Conservation (phyloP, 306 rosid genomes). For the Rubus idaeus region DNA sequence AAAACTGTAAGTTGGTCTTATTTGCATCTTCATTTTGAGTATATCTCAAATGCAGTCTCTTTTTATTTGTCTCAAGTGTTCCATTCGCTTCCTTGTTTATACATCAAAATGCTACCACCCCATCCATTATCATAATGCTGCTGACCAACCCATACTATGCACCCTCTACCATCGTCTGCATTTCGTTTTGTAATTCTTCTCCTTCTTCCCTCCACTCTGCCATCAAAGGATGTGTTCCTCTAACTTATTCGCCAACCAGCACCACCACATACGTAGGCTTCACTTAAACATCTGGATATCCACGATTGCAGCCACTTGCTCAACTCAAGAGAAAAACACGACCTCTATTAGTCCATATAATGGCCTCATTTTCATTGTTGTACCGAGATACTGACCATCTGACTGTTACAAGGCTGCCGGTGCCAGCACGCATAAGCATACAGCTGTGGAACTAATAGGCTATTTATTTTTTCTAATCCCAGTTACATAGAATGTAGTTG, state of each 20-base stretch:
- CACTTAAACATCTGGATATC: background rate
- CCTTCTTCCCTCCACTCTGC: background rate
- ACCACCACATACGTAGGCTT: background rate
- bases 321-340: background rate
- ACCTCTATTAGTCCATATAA: background rate
- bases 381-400: background rate
- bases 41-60: background rate
- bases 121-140: background rate
- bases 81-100: too few species aligned
- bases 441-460: too few species aligned
- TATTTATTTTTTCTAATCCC: too few species aligned
- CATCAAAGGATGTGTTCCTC: background rate
- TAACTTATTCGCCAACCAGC: background rate
- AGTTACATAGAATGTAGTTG: background rate
- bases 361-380: background rate
- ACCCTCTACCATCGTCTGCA: background rate
- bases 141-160: background rate
- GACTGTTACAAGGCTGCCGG: too few species aligned
- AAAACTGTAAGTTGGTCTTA: slow-evolving; percentile 53
- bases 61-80: background rate
- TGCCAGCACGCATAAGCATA: too few species aligned
- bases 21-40: background rate
- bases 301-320: background rate
- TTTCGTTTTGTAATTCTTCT: background rate
- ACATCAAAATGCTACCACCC: background rate